Evolutionary conservation across 176 grass and related monocot species (phyloP), one percentile per base, ranked within the genome.

Genomic region (Oryza punctata): DNA sequence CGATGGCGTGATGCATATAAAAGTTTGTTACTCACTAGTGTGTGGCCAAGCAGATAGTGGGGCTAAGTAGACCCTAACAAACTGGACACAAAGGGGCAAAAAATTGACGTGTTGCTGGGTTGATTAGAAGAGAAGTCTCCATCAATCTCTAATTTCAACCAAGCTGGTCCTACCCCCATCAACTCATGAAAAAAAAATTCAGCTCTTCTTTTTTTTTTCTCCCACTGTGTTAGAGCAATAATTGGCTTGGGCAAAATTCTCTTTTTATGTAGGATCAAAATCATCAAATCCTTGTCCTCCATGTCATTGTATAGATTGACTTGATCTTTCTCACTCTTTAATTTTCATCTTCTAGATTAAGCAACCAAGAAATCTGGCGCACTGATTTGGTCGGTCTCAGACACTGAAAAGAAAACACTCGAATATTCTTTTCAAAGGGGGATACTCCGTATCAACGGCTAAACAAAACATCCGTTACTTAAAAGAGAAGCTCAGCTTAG

Each of bases 41-140:
- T 14, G 61, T 21, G 77, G 30, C 24, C 76, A 70, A 24, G 43
- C 84, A 27, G 44, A 60, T 12, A 23, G 72, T 81, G 78, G 28
- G 63, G 46, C 38, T 67, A 63, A 3, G 29, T 33, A 64, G 19
- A 6, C 59, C 26, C 45, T 43, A 78, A 83, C 80, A 59, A 84
- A 43, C 46, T 23, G 6, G 63, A 76, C 87, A 61, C 26, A 16
- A 33, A 64, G 3, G 26, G 26, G 26, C 57, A 60, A 40, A 75
- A 15, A 32, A 68, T 75, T 86, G 27, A 86, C 61, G 61, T 18
- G 61, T 12, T 63, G 28, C 68, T 63, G n/a, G 76, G n/a, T 75
- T 61, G 63, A 79, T 90, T 83, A 79, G 63, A 83, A 70, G 69
- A 68, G 4, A 82, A 50, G 84, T 87, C 75, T 47, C 69, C 29